These are phyloP conservation scores for Austroboletus novae-zelandiae DNA, from an alignment of 1,284 basidiomycete genomes.

Conservation along the genomic window DNA sequence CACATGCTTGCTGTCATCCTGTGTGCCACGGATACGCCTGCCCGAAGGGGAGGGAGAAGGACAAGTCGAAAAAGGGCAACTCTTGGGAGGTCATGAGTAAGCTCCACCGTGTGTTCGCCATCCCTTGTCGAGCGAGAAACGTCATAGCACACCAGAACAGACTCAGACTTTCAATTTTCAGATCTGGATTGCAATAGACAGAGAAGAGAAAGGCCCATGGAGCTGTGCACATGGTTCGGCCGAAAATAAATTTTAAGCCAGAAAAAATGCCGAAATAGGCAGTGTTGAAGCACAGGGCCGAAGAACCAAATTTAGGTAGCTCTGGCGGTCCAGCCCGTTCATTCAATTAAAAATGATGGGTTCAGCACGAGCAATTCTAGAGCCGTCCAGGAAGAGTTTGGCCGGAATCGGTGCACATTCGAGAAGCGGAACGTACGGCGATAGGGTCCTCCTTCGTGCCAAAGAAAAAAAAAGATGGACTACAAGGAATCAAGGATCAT, in stretches of 20 bases:
- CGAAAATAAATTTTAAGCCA: neutral
- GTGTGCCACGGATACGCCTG: neutral
- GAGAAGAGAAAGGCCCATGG: neutral
- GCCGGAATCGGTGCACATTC: conserved; percentile 7
- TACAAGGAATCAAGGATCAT: conserved; percentile 3
- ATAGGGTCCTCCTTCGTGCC: conserved; percentile 1
- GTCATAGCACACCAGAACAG: neutral
- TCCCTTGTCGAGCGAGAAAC: neutral
- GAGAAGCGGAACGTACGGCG: conserved; percentile 9
- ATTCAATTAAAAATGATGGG: neutral
- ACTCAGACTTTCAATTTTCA: neutral
- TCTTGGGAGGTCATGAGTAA: neutral
- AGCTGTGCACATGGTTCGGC: neutral
- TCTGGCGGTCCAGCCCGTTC: conserved; percentile 12
- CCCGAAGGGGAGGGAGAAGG: neutral
- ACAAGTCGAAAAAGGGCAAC: neutral
- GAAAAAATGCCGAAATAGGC: neutral
- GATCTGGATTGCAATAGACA: neutral
- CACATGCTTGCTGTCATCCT: neutral
- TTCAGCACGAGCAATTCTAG: conserved; percentile 2
- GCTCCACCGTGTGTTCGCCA: neutral
- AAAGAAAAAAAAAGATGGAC: neutral
- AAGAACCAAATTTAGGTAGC: conserved; percentile 18
- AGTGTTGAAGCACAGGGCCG: neutral
- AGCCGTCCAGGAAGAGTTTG: conserved; percentile 2